Conservation (phyloP, 805 yeast species). For the Metschnikowia cerradonensis region DNA sequence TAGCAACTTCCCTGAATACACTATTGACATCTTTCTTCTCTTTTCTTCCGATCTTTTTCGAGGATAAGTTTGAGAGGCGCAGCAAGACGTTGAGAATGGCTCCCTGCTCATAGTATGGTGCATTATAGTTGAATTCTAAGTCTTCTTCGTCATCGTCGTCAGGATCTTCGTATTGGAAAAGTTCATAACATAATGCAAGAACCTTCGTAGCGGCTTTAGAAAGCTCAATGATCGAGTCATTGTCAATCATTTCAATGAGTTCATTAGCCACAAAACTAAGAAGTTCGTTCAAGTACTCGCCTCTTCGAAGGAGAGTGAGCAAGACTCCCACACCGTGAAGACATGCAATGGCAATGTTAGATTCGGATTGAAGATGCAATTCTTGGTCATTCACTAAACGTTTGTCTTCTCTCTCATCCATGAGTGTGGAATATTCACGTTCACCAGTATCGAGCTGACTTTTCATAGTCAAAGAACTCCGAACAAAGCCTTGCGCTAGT, state of each 20-base stretch:
- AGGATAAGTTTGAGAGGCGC: constrained; percentile 46
- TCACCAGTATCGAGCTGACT: constrained; percentile 38
- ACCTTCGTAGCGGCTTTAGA: constrained; percentile 53
- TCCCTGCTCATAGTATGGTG: constrained; percentile 53
- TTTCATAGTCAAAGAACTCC: constrained; percentile 27
- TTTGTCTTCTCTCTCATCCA: constrained; percentile 35
- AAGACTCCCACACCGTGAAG: constrained; percentile 46
- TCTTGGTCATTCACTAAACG: constrained; percentile 32
- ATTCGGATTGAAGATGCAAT: constrained; percentile 29
- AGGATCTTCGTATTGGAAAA: constrained; percentile 41
- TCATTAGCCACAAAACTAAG: constrained; percentile 28
- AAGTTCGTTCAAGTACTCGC: constrained; percentile 39
- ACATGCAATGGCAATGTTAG: constrained; percentile 38
- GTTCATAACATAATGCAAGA: constrained; percentile 54
- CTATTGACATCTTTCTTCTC: constrained; percentile 59
- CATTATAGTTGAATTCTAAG: constrained; percentile 40
- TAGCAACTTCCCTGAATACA: constrained; percentile 53
- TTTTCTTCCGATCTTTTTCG: constrained; percentile 56
- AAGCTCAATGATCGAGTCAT: constrained; percentile 40
- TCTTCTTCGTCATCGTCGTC: constrained; percentile 38
- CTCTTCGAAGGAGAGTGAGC: constrained; percentile 41
- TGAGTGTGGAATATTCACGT: constrained; percentile 38
- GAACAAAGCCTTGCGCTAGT: constrained; percentile 36
- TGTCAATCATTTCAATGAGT: constrained; percentile 40
- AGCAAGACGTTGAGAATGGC: constrained; percentile 39